Conservation (phyloP, 2,329 filamentous ascomycete genomes). For the Curvularia verruculosa region DNA sequence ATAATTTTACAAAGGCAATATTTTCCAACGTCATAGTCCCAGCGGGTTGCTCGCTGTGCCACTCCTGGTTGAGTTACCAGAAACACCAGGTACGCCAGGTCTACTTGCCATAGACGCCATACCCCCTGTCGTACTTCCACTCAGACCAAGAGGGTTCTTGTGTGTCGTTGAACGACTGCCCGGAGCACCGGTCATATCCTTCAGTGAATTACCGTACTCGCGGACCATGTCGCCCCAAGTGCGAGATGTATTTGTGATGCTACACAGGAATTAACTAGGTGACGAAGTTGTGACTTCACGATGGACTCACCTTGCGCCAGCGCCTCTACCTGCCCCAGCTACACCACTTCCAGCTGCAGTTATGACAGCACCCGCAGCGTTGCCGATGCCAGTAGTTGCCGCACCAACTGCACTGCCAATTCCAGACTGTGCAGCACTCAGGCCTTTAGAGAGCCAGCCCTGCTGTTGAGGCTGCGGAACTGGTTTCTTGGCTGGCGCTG, state of each 20-base stretch:
- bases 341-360: slow-evolving; percentile 55
- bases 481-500: slow-evolving; percentile 16
- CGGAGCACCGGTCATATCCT: slow-evolving; percentile 54
- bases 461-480: slow-evolving; percentile 38
- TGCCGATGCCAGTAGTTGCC: slow-evolving; percentile 51
- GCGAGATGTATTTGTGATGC: slow-evolving; percentile 54
- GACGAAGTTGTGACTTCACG: neutral
- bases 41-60: slow-evolving; percentile 52
- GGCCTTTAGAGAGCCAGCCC: slow-evolving; percentile 53
- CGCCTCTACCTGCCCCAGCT: slow-evolving; percentile 38
- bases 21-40: slow-evolving; percentile 40
- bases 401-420: slow-evolving; percentile 40
- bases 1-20: neutral
- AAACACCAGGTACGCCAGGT: slow-evolving; percentile 16
- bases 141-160: slow-evolving; percentile 55
- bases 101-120: slow-evolving; percentile 35
- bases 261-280: slow-evolving; percentile 20
- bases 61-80: slow-evolving; percentile 31
- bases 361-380: slow-evolving; percentile 52
- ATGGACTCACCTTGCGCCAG: slow-evolving; percentile 18
- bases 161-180: slow-evolving; percentile 53
- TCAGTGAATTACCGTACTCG: slow-evolving; percentile 58
- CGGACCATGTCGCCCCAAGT: slow-evolving; percentile 57
- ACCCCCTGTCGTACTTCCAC: slow-evolving; percentile 40
- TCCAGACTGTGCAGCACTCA: slow-evolving; percentile 21